Conservation (phyloP, 352 stramenopile species). For the Pythium aphanidermatum region DNA sequence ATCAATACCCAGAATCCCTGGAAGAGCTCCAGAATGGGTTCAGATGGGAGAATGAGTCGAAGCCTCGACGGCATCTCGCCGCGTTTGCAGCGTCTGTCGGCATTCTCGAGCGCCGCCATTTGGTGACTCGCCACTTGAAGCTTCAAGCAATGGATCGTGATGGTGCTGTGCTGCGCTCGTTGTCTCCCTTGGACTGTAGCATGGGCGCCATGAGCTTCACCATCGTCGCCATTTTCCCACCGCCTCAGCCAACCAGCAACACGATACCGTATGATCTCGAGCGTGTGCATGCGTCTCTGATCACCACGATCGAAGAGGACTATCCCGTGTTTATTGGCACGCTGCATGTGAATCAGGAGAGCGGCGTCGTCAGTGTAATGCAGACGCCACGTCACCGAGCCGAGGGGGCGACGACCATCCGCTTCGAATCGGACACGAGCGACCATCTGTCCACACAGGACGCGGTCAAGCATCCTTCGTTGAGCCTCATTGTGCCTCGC, state of each 20-base stretch:
- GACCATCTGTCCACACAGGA: slow-evolving; percentile 25
- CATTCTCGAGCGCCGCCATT: slow-evolving; percentile 8
- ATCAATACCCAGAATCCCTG: no score
- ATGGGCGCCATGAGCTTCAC: slow-evolving; percentile 39
- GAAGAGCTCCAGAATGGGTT: no score
- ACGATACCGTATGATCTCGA: slow-evolving; percentile 28
- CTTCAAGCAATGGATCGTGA: no score
- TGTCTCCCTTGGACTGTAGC: slow-evolving; percentile 46
- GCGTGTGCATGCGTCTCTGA: slow-evolving; percentile 29
- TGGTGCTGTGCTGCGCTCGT: slow-evolving; percentile 4
- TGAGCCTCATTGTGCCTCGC: slow-evolving; percentile 26
- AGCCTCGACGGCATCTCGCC: no score
- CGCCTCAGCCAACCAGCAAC: background rate
- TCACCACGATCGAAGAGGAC: slow-evolving; percentile 31
- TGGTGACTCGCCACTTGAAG: background rate
- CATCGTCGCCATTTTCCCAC: slow-evolving; percentile 53
- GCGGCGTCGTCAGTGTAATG: slow-evolving; percentile 26
- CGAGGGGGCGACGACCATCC: slow-evolving; percentile 18
- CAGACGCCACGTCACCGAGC: slow-evolving; percentile 11
- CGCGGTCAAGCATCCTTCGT: slow-evolving; percentile 25
- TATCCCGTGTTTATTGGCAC: slow-evolving; percentile 40
- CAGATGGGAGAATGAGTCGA: no score
- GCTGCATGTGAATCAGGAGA: slow-evolving; percentile 20
- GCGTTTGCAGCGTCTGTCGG: no score
- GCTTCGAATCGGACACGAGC: slow-evolving; percentile 25